Percentiles rank a stretch among this genome's conserved stretches.
These are phyloP conservation scores for Hypocreales sp. DNA, from an alignment of 2,329 filamentous ascomycete genomes.

Conservation along the genomic window DNA sequence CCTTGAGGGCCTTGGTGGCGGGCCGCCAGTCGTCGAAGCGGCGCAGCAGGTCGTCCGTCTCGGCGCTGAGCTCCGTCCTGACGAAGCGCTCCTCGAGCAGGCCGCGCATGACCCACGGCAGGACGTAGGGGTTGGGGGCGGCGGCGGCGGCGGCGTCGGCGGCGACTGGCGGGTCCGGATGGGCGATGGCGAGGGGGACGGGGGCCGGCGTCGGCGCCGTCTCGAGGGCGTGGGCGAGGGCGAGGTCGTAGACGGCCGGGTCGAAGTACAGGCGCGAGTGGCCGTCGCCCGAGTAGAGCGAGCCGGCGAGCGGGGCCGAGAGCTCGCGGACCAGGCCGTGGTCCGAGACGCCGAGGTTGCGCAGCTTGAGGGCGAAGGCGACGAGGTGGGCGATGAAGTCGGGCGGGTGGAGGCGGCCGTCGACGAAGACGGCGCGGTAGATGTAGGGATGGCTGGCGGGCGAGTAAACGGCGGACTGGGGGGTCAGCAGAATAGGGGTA, in stretches of 20 bases:
- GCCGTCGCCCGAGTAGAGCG: conserved; percentile 80
- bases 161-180: conserved; percentile 6
- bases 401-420: conserved; percentile 79
- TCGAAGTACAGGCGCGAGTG: conserved; percentile 93
- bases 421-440: conserved; percentile 89
- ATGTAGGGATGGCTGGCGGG: conserved; percentile 83
- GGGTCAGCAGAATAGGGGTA: conserved; percentile 6
- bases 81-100: conserved; percentile 85
- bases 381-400: conserved; percentile 91
- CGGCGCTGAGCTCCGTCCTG: conserved; percentile 59
- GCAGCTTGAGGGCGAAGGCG: conserved; percentile 82
- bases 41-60: conserved; percentile 64
- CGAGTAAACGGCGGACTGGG: conserved; percentile 70
- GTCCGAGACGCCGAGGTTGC: conserved; percentile 84
- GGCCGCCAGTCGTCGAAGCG: conserved; percentile 95
- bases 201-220: conserved; percentile 39
- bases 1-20: conserved; percentile 75
- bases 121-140: conserved; percentile 62
- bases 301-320: conserved; percentile 75
- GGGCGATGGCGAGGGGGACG: conserved; percentile 13
- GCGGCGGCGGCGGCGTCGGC: conserved; percentile 6
- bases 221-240: conserved; percentile 58
- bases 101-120: conserved; percentile 93
- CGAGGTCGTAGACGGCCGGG: conserved; percentile 65
- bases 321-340: conserved; percentile 88